Evolutionary conservation across 345 rosid species (phyloP), one percentile per base, ranked within the genome.

Genomic region (Eucalyptus guilfoylei): DNA sequence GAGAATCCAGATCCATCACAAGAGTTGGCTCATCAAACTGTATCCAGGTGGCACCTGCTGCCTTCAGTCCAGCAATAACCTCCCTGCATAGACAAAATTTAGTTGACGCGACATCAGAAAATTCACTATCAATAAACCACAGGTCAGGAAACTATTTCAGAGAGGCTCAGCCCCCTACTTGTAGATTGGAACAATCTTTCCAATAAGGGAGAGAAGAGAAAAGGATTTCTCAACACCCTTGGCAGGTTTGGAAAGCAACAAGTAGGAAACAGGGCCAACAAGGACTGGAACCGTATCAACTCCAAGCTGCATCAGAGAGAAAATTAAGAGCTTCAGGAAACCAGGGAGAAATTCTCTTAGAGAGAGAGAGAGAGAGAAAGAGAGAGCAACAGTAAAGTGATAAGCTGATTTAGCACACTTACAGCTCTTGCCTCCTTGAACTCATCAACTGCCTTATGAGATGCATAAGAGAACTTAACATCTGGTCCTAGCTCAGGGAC

Each of bases 401-500:
- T 45, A 54, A 69, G 12, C 34, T 49, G 49, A 48, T 45, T 30
- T 54, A 48, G 54, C 40, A 49, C 15, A 93, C 96, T 47, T 93
- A 97, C 99, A 89, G 94, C 95, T 93, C 94, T 97, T 60, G 99
- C 99, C 92, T 97, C 99, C 96, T 95, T 96, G 94, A 95, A 97
- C 89, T 97, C 99, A 58, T 91, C 91, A 64, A 96, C 96, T 80
- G 99, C 99, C 95, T 96, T 97, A 96, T 97, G 99, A 80, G 97
- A 97, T 32, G 98, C 98, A 89, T 97, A 97, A 15, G 97, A 95
- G 91, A 97, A 97, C 17, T 93, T 93, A 86, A 95, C 95, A 14
- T 96, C 96, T 49, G 99, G 99, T 49, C 99, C 98, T 98, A 96
- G 92, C 90, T 97, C 99, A 49, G 99, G 99, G 87, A 97, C 99